phyloP scores from a whole-genome alignment of 2,329 filamentous ascomycete species.

The Arthrobotrys entomopaga region DNA sequence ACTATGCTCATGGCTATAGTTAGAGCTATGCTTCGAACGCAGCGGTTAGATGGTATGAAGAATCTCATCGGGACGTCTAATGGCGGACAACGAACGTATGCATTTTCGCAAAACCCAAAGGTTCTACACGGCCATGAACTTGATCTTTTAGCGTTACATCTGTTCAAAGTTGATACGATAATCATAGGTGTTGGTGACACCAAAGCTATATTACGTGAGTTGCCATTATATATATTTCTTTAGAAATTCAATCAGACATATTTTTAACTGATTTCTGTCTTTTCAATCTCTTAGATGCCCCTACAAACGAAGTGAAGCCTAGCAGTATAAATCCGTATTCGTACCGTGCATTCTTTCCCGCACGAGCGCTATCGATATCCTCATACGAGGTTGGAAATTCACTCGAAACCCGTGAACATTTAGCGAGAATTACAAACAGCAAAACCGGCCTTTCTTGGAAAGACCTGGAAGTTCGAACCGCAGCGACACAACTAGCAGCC shows the following conservation, averaged over 20 bases:
- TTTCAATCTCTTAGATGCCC: background rate
- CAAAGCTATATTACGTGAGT: constrained; percentile 11
- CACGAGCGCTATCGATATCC: background rate
- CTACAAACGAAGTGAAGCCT: too few relatives aligned
- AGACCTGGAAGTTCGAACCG: constrained; percentile 22
- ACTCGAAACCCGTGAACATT: constrained; percentile 28
- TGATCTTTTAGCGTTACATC: constrained; percentile 36
- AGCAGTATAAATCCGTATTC: too few relatives aligned
- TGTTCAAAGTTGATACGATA: constrained; percentile 34
- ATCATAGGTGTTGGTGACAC: constrained; percentile 1
- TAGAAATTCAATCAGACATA: too few relatives aligned
- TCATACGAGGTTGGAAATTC: constrained; percentile 12
- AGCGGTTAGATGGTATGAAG: constrained; percentile 25
- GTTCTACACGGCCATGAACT: constrained; percentile 38
- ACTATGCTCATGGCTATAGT: constrained; percentile 54
- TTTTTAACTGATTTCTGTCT: too few relatives aligned
- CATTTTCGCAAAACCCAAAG: constrained; percentile 28
- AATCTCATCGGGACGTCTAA: constrained; percentile 16
- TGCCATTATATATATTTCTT: background rate
- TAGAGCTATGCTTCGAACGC: constrained; percentile 54
- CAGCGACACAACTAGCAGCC: constrained; percentile 12
- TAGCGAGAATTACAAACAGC: constrained; percentile 19
- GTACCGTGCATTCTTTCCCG: background rate
- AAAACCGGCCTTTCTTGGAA: constrained; percentile 25
- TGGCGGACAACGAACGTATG: constrained; percentile 6